Percentiles rank a stretch among this genome's conserved stretches.
Conservation (phyloP, 2,329 filamentous ascomycete genomes). For the Arthrobotrys sinensis region DNA sequence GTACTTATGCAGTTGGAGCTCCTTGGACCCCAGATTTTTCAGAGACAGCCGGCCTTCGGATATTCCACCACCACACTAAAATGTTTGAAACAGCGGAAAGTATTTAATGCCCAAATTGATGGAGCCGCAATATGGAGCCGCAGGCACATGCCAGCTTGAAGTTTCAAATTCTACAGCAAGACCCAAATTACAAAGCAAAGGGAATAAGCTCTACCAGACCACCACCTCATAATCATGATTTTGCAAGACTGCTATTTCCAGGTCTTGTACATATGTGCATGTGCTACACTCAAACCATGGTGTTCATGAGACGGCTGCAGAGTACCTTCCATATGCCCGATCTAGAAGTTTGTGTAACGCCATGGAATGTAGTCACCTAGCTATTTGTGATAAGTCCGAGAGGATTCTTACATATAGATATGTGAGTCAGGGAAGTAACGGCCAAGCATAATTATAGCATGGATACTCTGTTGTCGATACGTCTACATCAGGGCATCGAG, state of each 20-base stretch:
- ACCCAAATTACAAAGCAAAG: no score
- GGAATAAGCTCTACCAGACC: no score
- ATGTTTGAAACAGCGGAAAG: no score
- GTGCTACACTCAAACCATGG: conserved; percentile 13
- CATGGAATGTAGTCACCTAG: background rate
- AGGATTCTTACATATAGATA: conserved; percentile 32
- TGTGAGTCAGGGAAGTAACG: conserved; percentile 38
- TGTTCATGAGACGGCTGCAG: conserved; percentile 1
- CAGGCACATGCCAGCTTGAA: no score
- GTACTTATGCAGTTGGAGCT: conserved; percentile 40
- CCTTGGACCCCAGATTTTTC: conserved; percentile 23
- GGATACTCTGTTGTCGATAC: conserved; percentile 9
- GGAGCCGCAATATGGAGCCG: no score
- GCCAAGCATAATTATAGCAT: conserved; percentile 9
- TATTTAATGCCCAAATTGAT: no score
- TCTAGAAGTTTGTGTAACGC: conserved; percentile 40
- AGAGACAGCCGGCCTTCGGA: conserved; percentile 6
- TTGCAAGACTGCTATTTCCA: background rate
- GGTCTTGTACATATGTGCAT: background rate
- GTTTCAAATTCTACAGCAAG: no score
- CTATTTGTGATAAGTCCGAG: conserved; percentile 51
- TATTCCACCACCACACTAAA: background rate
- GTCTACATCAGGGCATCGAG: background rate
- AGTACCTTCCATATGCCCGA: conserved; percentile 29
- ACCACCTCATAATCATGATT: no score